Evolutionary conservation across 73 alveolate genomes (phyloP).

Genomic region (Diophrys appendiculata): DNA sequence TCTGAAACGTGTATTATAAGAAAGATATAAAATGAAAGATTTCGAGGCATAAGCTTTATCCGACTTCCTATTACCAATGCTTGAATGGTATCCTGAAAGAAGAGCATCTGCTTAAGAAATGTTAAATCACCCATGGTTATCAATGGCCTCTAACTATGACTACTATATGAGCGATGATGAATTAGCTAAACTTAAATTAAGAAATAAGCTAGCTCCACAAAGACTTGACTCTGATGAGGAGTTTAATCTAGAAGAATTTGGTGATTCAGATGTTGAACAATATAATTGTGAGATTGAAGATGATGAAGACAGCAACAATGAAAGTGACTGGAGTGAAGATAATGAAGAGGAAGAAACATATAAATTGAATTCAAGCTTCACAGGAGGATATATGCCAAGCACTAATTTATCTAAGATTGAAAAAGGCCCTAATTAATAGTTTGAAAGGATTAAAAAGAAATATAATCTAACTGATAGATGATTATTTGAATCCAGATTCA

Average conservation of each 20-base stretch:
- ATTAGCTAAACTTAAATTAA: slow-evolving; percentile 48
- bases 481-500: too few species aligned
- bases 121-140: slow-evolving; percentile 90
- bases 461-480: too few species aligned
- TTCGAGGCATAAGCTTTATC: slow-evolving; percentile 88
- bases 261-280: neutral
- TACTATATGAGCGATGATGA: slow-evolving; percentile 64
- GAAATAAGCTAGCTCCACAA: slow-evolving; percentile 21
- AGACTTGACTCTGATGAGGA: neutral
- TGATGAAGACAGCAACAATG: neutral
- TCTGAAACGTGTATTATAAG: slow-evolving; percentile 82
- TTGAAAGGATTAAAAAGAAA: slow-evolving; percentile 6
- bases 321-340: neutral
- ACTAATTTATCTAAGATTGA: slow-evolving; percentile 39
- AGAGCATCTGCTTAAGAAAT: slow-evolving; percentile 90
- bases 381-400: slow-evolving; percentile 55
- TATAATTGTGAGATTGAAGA: neutral
- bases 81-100: slow-evolving; percentile 72
- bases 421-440: slow-evolving; percentile 38
- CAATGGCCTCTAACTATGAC: slow-evolving; percentile 68
- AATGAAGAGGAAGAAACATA: slow-evolving; percentile 36
- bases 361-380: slow-evolving; percentile 34
- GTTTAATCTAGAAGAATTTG: neutral
- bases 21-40: slow-evolving; percentile 84
- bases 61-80: slow-evolving; percentile 94